Evolutionary conservation across 2,329 filamentous ascomycete species (phyloP), one percentile per base, ranked within the genome.

Genomic region (Cercospora brassicicola): DNA sequence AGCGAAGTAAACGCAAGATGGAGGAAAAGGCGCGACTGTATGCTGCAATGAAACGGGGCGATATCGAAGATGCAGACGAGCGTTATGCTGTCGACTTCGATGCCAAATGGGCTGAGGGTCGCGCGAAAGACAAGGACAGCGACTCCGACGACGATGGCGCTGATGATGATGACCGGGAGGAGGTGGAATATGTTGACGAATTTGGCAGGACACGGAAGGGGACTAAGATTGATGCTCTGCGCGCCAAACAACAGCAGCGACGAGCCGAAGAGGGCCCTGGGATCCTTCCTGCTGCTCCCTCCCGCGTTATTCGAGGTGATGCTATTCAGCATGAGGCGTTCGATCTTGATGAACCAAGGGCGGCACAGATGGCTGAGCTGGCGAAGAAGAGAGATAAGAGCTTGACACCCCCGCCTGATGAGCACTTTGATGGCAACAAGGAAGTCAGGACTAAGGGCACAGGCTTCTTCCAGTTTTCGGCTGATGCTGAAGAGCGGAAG

Each of bases 161-260:
- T 1, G 77, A 77, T 30, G 78, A 77, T 1, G 78, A 80, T 1
- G 79, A 80, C 1, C 75, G 75, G 20, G 90, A 93, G 64, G 79
- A 91, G n/a, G 83, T 98, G 4, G 94, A 97, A 73, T 96, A 92
- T 77, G 86, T 90, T 62, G 95, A 99, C 79, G 95, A 98, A 76
- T 97, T 96, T 77, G 95, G 95, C 2, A 90, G 95, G n/a, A 86
- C 89, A 13, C 85, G 94, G 3, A 88, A 83, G 53, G 91, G 90
- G 18, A 94, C 92, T 0, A 86, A 86, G 59, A 86, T 88, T 4
- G 88, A 95, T 70, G 89, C 91, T 73, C 86, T 90, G 72, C 86
- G 84, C 45, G 84, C 81, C 20, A 86, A 87, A 64, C 83, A 85
- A 7, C 81, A 85, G 84, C 85, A 20, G 83, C 84, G 2, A 84